Conservation (phyloP, 805 yeast genomes). For the Hanseniaspora nectarophila region DNA sequence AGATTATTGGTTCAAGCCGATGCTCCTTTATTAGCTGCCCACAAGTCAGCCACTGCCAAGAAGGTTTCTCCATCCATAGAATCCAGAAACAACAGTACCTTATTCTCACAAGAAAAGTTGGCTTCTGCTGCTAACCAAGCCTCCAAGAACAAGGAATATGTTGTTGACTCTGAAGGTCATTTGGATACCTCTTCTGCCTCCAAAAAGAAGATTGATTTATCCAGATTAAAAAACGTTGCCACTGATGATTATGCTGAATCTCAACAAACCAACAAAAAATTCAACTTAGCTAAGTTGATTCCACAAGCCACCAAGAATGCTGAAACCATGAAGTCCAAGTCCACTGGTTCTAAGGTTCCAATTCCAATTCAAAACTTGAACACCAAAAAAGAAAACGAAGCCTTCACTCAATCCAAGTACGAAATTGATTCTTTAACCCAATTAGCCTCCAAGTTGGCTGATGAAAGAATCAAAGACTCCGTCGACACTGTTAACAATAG, state of each 20-base stretch:
- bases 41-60: not conserved
- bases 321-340: not conserved
- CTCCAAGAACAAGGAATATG: not conserved
- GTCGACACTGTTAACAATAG: slow-evolving; percentile 34
- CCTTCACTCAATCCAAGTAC: slow-evolving; percentile 30
- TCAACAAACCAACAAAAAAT: not conserved
- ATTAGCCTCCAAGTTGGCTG: slow-evolving; percentile 54
- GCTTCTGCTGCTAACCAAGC: slow-evolving; percentile 12
- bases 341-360: not conserved
- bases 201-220: slow-evolving; percentile 3
- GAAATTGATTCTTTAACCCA: slow-evolving; percentile 56
- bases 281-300: slow-evolving; percentile 10
- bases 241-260: not conserved
- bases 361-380: slow-evolving; percentile 17
- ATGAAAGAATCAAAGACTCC: slow-evolving; percentile 39
- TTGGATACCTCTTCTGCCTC: not conserved
- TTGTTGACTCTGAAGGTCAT: not conserved
- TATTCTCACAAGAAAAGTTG: not conserved
- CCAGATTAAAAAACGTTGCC: slow-evolving; percentile 9
- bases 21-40: slow-evolving; percentile 27
- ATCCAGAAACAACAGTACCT: not conserved
- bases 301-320: slow-evolving; percentile 14
- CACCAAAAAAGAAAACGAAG: slow-evolving; percentile 44
- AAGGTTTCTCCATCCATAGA: not conserved
- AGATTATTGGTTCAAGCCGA: slow-evolving; percentile 31